Evolutionary conservation across 2,329 filamentous ascomycete species (phyloP).

Genomic region (Colletotrichum melonis): DNA sequence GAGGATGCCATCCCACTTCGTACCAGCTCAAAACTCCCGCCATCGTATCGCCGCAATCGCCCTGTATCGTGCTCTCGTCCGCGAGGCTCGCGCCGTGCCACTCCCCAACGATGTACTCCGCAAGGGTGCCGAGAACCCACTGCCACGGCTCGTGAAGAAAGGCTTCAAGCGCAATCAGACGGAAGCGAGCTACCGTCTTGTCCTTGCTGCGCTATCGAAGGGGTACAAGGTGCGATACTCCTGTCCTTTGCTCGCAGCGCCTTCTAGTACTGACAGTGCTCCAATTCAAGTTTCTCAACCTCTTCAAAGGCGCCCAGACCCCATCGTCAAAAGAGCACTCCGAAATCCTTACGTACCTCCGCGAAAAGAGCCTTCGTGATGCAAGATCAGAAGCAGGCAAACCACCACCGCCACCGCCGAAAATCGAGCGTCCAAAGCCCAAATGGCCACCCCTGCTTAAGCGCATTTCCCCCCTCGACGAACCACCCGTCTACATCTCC

Average conservation of each 20-base stretch:
- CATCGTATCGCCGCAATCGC: conserved; percentile 72
- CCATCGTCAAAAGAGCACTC: conserved; percentile 52
- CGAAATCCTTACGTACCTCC: conserved; percentile 55
- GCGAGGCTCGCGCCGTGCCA: conserved; percentile 63
- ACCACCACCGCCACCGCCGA: conserved; percentile 35
- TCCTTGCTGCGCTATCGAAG: conserved; percentile 71
- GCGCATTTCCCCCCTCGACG: conserved; percentile 46
- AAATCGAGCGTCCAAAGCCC: conserved; percentile 30
- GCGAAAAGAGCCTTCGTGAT: conserved; percentile 37
- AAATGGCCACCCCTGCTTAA: conserved; percentile 46
- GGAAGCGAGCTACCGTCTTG: conserved; percentile 68
- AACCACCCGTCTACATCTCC: conserved; percentile 60
- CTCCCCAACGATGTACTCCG: conserved; percentile 60
- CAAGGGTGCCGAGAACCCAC: conserved; percentile 51
- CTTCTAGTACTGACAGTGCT: neutral
- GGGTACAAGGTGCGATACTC: conserved; percentile 70
- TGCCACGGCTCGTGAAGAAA: conserved; percentile 69
- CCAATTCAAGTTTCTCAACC: conserved; percentile 51
- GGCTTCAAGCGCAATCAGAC: conserved; percentile 71
- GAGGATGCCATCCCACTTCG: conserved; percentile 43
- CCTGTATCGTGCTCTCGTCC: conserved; percentile 77
- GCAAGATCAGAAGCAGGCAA: conserved; percentile 4
- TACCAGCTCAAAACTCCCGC: conserved; percentile 62
- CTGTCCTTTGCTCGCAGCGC: no score
- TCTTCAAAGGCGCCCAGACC: conserved; percentile 52